Evolutionary conservation across 1,284 basidiomycete genomes (phyloP).

Genomic region (Ceratobasidium sp.): DNA sequence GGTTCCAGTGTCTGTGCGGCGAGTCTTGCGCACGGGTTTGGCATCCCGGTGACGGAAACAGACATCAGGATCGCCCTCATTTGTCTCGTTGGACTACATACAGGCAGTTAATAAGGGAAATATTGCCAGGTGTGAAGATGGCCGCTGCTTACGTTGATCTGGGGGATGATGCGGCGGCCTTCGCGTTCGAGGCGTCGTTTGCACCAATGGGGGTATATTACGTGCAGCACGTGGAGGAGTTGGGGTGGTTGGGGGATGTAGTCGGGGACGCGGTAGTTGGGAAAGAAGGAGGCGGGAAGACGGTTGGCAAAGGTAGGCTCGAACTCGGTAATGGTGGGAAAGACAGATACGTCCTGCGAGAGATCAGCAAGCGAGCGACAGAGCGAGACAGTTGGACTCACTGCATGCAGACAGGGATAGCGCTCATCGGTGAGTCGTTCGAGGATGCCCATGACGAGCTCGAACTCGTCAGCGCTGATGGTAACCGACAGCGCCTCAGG

Average conservation of each 20-base stretch:
- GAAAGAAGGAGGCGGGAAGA: conserved; percentile 68
- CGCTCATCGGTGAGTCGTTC: conserved; percentile 93
- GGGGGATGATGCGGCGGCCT: conserved; percentile 82
- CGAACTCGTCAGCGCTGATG: conserved; percentile 91
- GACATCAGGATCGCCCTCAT: conserved; percentile 95
- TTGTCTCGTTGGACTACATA: conserved; percentile 86
- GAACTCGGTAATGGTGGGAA: conserved; percentile 82
- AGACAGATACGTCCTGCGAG: conserved; percentile 58
- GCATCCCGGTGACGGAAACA: conserved; percentile 97
- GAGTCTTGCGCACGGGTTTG: conserved; percentile 94
- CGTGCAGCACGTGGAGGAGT: conserved; percentile 71
- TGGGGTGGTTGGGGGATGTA: conserved; percentile 69
- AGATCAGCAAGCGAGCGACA: conserved; percentile 17
- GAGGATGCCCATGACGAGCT: conserved; percentile 94
- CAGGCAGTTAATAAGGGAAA: conserved; percentile 26
- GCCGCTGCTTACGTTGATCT: conserved; percentile 71
- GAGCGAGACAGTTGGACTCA: conserved; percentile 57
- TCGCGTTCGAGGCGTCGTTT: conserved; percentile 76
- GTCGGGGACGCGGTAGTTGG: conserved; percentile 68
- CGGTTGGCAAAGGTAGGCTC: conserved; percentile 74
- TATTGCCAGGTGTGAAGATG: conserved; percentile 26
- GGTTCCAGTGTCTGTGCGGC: conserved; percentile 87
- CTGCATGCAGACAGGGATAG: conserved; percentile 89
- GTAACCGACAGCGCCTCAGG: conserved; percentile 65
- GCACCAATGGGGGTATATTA: conserved; percentile 85